Percentiles rank a stretch among this genome's conserved stretches.
phyloP scores from a whole-genome alignment of 208 protist species.

The Crithidia mellificae region DNA sequence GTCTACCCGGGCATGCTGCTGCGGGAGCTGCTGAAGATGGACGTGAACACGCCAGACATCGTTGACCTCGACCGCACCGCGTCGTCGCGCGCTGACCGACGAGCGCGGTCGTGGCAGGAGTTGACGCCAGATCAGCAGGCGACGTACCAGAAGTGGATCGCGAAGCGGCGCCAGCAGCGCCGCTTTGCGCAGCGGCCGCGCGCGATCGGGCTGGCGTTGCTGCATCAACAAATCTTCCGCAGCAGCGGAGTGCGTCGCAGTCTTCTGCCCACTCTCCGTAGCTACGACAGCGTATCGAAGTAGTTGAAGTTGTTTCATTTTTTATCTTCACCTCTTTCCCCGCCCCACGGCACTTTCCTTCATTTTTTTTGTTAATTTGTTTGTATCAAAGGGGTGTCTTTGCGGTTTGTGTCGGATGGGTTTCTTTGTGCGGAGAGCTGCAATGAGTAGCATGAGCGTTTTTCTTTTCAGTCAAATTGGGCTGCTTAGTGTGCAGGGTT shows the following conservation, averaged over 20 bases:
- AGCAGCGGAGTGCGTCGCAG: conserved; percentile 72
- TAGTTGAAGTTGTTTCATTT: conserved; percentile 22
- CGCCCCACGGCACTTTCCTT: no score
- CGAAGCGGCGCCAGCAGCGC: conserved; percentile 62
- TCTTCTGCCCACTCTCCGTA: conserved; percentile 78
- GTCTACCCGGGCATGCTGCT: conserved; percentile 82
- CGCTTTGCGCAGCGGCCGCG: conserved; percentile 51
- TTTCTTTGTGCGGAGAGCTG: no score
- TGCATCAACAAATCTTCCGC: conserved; percentile 89
- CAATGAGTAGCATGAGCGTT: no score
- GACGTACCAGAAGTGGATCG: conserved; percentile 53
- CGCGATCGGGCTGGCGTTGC: conserved; percentile 70
- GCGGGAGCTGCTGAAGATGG: conserved; percentile 83
- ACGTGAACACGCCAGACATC: conserved; percentile 78
- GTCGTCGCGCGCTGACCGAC: conserved; percentile 34
- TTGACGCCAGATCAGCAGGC: conserved; percentile 57
- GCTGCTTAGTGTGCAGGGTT: no score
- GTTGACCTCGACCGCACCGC: conserved; percentile 67
- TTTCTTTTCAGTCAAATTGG: no score
- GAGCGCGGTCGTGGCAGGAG: conserved; percentile 45
- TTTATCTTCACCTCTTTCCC: not conserved
- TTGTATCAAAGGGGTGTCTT: no score
- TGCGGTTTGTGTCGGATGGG: no score
- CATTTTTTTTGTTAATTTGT: no score
- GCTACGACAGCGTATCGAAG: conserved; percentile 85